phyloP scores from a whole-genome alignment of 2,329 filamentous ascomycete genomes.

The Trichoderma brevicompactum region DNA sequence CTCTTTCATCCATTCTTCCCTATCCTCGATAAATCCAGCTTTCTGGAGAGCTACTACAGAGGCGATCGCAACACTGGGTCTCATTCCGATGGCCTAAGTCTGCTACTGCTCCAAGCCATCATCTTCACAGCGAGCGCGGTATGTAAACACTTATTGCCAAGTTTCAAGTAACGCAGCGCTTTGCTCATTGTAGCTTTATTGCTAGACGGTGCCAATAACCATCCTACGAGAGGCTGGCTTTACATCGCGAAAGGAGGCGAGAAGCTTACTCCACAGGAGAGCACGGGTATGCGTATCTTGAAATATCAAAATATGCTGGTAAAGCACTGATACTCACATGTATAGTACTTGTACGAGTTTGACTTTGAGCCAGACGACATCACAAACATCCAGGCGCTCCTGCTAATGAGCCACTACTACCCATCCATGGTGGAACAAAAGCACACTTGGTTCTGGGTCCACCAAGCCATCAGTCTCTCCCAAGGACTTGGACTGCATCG shows the following conservation, averaged over 20 bases:
- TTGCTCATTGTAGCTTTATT: background rate
- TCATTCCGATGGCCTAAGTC: background rate
- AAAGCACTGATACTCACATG: background rate
- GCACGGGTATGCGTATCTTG: constrained; percentile 19
- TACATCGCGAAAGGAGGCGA: constrained; percentile 28
- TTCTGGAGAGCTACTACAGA: constrained; percentile 28
- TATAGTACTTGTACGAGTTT: constrained; percentile 32
- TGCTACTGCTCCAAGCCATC: constrained; percentile 24
- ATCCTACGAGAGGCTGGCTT: constrained; percentile 22
- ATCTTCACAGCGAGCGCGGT: constrained; percentile 25
- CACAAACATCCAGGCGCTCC: constrained; percentile 30
- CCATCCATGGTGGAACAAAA: constrained; percentile 34
- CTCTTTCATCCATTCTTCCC: constrained; percentile 34
- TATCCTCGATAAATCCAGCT: constrained; percentile 30
- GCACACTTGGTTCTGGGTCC: constrained; percentile 35
- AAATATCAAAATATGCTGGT: no score
- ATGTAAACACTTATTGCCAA: background rate
- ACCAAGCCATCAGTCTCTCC: constrained; percentile 33
- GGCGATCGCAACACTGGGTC: constrained; percentile 8
- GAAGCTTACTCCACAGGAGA: constrained; percentile 29
- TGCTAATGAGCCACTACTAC: constrained; percentile 34
- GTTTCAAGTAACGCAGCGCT: background rate
- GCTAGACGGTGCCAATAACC: constrained; percentile 17
- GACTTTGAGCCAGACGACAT: constrained; percentile 33
- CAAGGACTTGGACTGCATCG: constrained; percentile 32